phyloP scores from a whole-genome alignment of 805 yeast genomes.

The Starmera caribaea region DNA sequence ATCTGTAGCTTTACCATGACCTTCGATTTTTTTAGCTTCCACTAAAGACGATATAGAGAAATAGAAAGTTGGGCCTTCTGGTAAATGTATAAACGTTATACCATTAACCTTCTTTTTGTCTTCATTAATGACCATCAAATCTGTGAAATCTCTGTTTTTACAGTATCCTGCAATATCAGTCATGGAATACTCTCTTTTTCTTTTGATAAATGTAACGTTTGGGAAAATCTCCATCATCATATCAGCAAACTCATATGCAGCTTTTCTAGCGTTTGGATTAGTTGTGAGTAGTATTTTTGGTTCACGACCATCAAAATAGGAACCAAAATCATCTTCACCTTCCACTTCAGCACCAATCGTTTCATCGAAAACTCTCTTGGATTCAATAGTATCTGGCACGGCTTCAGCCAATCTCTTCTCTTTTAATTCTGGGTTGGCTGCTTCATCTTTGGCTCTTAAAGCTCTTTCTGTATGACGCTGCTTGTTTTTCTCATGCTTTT shows the following conservation, averaged over 20 bases:
- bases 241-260: conserved; percentile 87
- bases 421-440: conserved; percentile 70
- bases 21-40: conserved; percentile 65
- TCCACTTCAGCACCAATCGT: conserved; percentile 18
- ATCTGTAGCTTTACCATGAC: conserved; percentile 86
- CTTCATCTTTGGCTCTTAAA: conserved; percentile 83
- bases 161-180: conserved; percentile 82
- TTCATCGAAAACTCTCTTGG: conserved; percentile 19
- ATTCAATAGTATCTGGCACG: conserved; percentile 19
- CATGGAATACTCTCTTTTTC: conserved; percentile 77
- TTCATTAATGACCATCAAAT: conserved; percentile 82
- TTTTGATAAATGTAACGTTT: conserved; percentile 74
- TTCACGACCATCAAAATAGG: conserved; percentile 19
- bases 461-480: conserved; percentile 67
- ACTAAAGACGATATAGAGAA: conserved; percentile 73
- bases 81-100: conserved; percentile 84
- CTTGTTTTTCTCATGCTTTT: conserved; percentile 68
- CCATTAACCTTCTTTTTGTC: conserved; percentile 91
- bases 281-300: conserved; percentile 92
- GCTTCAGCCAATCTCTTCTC: conserved; percentile 55
- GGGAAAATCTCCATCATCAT: conserved; percentile 78
- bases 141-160: conserved; percentile 76
- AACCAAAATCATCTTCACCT: conserved; percentile 20
- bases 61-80: conserved; percentile 92
- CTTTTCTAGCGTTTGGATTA: conserved; percentile 72